Base-by-base conservation (phyloP, 345 rosid species). In the Gynandropsis gynandra region DNA sequence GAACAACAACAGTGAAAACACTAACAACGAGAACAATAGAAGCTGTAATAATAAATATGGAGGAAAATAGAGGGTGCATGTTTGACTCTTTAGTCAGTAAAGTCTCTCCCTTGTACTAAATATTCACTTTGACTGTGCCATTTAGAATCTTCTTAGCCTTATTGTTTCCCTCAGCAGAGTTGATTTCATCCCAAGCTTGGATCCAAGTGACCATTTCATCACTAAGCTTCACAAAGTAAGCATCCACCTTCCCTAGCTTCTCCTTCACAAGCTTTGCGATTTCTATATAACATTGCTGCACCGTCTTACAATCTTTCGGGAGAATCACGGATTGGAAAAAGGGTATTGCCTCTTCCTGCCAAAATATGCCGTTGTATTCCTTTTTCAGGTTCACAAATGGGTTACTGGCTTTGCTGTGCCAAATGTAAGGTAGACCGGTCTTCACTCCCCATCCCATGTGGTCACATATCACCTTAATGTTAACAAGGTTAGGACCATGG, bases 381-480 rank as follows among this genome's bases (percentile, higher is more conserved):
- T 27, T 55, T 42, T 55, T 54, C 41, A 63, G 36, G 12, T 63
- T 63, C 55, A 47, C 56, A 6, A 48, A 47, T 39, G n/a, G 56
- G 14, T 55, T 41, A 39, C 51, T 33, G 8, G 56, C 45, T 20
- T 55, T 63, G 12, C 31, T 63, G 45, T 63, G 68, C 16, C 39
- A 44, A 16, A 63, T 10, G 44, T 63, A 63, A 7, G 67, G 67
- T 43, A 63, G 21, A 11, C 67, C 67, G 27, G 56, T 63, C 61
- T 77, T 77, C 15, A 77, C 80, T 16, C 82, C 77, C 69, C 69
- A 72, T 14, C 74, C 79, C 79, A 77, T 60, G 34, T 77, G 82
- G 65, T 78, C 83, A 39, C 80, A 74, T 41, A 74, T 78, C 12
- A 78, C 76, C 80, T 77, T n/a, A n/a, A n/a, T n/a, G n/a, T n/a